Evolutionary conservation across 805 yeast species (phyloP), one percentile per base, ranked within the genome.

Genomic region (Barnettozyma vustinii): DNA sequence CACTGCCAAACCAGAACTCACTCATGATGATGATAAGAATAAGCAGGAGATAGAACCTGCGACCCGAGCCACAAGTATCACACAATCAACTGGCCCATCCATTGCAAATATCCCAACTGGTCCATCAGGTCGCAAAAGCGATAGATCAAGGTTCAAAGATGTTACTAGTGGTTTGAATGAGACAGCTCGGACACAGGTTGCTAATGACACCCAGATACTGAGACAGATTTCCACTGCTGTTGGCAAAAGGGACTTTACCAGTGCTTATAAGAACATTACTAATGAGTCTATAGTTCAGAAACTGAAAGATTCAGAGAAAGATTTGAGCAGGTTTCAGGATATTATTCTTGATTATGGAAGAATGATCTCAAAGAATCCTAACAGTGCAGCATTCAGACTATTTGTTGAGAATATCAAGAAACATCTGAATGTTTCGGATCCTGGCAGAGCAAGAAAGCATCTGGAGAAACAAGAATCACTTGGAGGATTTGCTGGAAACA

Each of bases 381-480:
- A 30, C 18, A 18, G 27, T 12, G 30, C 42, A 26, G 40, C 30
- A n/a, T 43, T 21, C 25, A 41, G 37, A 41, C 39, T 41, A 1
- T 44, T 42, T 18, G 26, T 18, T 21, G 48, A 44, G 20, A 45
- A 42, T 26, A 12, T 44, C 19, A 40, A 44, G 20, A 48, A 27
- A 9, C 40, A 35, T 30, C 37, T 32, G 30, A 23, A 35, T 8
- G 33, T 16, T 12, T 15, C 45, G 26, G 39, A 25, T n/a, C 12
- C 21, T 18, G 18, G 23, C 25, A 42, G 37, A 21, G 15, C 27
- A n/a, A 46, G 50, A 37, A 44, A 36, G 37, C 50, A 50, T 25
- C 30, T 47, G 23, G 50, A 46, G 16, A 36, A 51, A 13, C 53
- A 49, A 33, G 45, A 43, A 12, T 21, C 55, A 3, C 6, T 49